Conservation (phyloP, 75 land plant genomes). For the Pinus albicaulis region DNA sequence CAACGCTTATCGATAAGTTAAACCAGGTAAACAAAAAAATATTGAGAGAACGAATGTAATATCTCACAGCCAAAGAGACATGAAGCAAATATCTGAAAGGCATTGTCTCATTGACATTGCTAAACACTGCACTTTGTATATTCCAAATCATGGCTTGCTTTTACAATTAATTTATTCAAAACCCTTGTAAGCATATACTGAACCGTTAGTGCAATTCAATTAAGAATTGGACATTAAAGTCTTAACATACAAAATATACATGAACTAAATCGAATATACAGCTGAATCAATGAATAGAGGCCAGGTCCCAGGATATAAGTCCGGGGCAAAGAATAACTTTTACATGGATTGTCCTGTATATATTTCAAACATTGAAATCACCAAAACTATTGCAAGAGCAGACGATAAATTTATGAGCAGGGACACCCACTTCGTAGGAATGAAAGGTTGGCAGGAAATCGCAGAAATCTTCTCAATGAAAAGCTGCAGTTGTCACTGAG, state of each 20-base stretch:
- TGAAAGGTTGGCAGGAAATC: background rate
- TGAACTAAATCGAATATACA: background rate
- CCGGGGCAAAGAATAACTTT: background rate
- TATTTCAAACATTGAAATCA: background rate
- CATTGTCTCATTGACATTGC: background rate
- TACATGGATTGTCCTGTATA: background rate
- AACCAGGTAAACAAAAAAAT: background rate
- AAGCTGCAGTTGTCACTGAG: background rate
- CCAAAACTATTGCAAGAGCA: background rate
- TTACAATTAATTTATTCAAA: background rate
- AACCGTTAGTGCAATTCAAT: too few relatives aligned
- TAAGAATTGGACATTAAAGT: background rate
- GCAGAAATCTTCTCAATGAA: background rate
- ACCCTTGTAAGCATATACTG: background rate
- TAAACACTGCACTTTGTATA: background rate
- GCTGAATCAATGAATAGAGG: background rate
- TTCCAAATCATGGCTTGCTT: background rate
- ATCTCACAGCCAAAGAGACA: background rate
- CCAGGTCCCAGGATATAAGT: background rate
- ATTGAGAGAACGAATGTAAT: background rate
- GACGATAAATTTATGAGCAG: background rate
- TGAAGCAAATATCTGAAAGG: background rate
- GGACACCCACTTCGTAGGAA: background rate
- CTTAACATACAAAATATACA: conserved; percentile 3
- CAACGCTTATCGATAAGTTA: background rate